Conservation (phyloP, 495 filamentous ascomycete species). For the Tuber borchii region DNA sequence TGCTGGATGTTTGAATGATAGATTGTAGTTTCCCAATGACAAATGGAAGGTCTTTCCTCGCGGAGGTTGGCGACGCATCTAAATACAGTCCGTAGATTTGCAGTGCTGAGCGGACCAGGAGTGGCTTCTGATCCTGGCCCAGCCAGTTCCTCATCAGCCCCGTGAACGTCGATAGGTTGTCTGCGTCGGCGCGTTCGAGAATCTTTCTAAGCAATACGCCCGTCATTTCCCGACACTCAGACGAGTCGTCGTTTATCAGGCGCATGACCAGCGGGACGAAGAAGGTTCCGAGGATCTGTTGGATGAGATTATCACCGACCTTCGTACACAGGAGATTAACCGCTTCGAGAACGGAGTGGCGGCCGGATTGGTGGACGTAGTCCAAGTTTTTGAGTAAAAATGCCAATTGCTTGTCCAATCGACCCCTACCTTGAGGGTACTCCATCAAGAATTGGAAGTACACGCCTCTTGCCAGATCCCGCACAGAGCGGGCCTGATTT, state of each 20-base stretch:
- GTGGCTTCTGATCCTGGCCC: conserved; percentile 59
- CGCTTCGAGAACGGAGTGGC: conserved; percentile 85
- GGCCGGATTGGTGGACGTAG: conserved; percentile 78
- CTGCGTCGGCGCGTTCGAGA: conserved; percentile 71
- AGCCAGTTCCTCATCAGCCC: conserved; percentile 68
- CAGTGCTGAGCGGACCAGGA: conserved; percentile 64
- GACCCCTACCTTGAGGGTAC: conserved; percentile 81
- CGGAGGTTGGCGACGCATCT: conserved; percentile 54
- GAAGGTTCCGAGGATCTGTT: conserved; percentile 71
- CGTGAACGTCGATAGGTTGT: conserved; percentile 61
- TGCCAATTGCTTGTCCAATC: conserved; percentile 78
- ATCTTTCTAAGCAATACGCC: conserved; percentile 69
- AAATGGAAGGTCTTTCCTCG: conserved; percentile 38
- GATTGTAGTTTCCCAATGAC: conserved; percentile 46
- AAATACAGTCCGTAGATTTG: conserved; percentile 79
- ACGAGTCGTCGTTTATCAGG: conserved; percentile 78
- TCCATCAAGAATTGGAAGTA: conserved; percentile 93
- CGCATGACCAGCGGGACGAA: conserved; percentile 81
- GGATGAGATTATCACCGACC: conserved; percentile 67
- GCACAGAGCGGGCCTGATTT: conserved; percentile 76
- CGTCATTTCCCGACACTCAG: conserved; percentile 78
- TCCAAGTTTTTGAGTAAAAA: conserved; percentile 88
- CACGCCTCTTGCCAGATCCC: conserved; percentile 76
- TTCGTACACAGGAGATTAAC: conserved; percentile 77
- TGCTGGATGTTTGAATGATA: conserved; percentile 48